Evolutionary conservation across 2,329 filamentous ascomycete genomes (phyloP).

Genomic region (Botrytis deweyae): DNA sequence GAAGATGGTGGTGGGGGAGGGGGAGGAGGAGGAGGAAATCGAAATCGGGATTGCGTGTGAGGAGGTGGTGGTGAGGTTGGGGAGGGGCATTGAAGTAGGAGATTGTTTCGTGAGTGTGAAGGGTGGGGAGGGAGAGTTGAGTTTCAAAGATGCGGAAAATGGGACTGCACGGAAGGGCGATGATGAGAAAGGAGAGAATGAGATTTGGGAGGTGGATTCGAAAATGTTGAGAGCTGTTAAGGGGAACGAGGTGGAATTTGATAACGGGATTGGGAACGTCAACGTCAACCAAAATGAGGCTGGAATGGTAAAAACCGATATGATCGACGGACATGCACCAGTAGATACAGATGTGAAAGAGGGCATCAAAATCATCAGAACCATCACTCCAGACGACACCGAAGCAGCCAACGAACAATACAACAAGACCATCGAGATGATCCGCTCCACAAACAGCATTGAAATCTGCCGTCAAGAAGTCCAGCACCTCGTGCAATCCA

Average conservation of each 20-base stretch:
- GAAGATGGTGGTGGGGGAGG: constrained; percentile 48
- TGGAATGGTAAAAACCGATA: constrained; percentile 29
- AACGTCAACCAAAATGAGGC: neutral
- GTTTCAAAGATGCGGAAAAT: constrained; percentile 9
- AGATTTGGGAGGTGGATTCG: constrained; percentile 46
- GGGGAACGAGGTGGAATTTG: constrained; percentile 30
- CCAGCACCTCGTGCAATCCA: neutral
- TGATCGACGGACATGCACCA: constrained; percentile 44
- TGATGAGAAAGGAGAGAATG: constrained; percentile 42
- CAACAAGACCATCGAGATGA: constrained; percentile 43
- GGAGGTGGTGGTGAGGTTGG: constrained; percentile 48
- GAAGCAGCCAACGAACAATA: constrained; percentile 46
- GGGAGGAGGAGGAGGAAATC: constrained; percentile 52
- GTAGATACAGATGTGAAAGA: constrained; percentile 41
- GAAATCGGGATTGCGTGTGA: constrained; percentile 53
- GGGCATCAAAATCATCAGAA: constrained; percentile 43
- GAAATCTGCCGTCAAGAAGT: constrained; percentile 40
- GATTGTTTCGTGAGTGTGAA: constrained; percentile 56
- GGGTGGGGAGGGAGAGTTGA: constrained; percentile 40
- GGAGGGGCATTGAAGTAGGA: constrained; percentile 50
- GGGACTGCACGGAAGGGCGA: neutral
- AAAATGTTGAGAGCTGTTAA: constrained; percentile 47
- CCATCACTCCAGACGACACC: constrained; percentile 45
- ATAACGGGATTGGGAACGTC: constrained; percentile 7
- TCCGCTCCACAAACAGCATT: constrained; percentile 43